These are phyloP conservation scores for Colletotrichum falcatum DNA, from an alignment of 2,329 filamentous ascomycete genomes.

Conservation along the genomic window DNA sequence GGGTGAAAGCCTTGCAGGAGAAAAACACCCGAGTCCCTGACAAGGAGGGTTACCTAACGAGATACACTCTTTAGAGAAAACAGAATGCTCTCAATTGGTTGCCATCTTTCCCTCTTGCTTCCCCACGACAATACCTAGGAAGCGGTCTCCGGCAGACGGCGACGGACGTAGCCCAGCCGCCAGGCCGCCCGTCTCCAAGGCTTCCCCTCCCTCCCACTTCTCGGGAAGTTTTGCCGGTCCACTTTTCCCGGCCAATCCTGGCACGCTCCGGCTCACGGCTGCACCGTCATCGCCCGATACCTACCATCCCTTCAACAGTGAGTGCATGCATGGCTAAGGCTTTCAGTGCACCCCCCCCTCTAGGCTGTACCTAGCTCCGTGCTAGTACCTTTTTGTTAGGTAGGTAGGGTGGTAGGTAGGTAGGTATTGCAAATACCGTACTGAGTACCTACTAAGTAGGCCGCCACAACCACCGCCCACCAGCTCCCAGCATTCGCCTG, in stretches of 20 bases:
- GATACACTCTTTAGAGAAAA: no score
- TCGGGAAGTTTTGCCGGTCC: slow-evolving; percentile 31
- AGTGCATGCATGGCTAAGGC: no score
- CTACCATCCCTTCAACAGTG: slow-evolving; percentile 8
- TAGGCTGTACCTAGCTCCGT: slow-evolving; percentile 14
- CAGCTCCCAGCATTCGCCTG: slow-evolving; percentile 11
- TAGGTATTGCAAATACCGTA: not conserved
- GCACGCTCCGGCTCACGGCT: slow-evolving; percentile 3
- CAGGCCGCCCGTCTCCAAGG: not conserved
- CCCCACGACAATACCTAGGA: no score
- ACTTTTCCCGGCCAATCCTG: slow-evolving; percentile 25
- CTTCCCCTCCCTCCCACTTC: not conserved
- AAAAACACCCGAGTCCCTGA: no score
- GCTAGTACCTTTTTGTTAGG: not conserved
- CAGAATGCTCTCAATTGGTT: no score
- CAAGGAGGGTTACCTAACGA: no score
- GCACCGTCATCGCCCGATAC: slow-evolving; percentile 30
- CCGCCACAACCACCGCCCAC: slow-evolving; percentile 2
- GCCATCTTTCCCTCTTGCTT: no score
- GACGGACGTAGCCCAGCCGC: not conserved
- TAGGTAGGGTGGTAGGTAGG: not conserved
- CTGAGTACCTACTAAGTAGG: no score
- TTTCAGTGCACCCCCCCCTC: no score
- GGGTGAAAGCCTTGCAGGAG: no score
- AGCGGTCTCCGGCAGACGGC: no score